Base-by-base conservation (phyloP, 2,329 filamentous ascomycete species). In the Torrubiella hemipterigena region DNA sequence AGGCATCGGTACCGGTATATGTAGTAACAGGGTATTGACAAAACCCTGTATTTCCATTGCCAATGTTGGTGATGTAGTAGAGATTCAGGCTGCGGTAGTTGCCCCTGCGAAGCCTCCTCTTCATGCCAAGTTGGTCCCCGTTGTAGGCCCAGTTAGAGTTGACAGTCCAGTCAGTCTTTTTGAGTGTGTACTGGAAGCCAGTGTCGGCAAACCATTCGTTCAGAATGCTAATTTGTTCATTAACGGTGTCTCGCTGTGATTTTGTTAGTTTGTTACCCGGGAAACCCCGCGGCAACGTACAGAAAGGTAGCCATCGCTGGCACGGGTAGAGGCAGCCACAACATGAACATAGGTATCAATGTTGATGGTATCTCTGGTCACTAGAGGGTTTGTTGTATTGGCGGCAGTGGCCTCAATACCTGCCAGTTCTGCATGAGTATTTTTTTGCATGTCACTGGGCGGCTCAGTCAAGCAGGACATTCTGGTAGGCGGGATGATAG, bases 141-240 rank as follows among this genome's bases (percentile, higher is more conserved):
- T 57, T 27, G 26, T 53, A 58, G 16, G 59, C 56, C 64, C 64
- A 69, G 35, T 44, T 47, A 15, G 44, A 29, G 50, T 69, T 63
- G 44, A 65, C 42, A 22, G 61, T 63, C 39, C 49, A 56, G 34
- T 57, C 54, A 23, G 50, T 60, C 37, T 51, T 47, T 29, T 54
- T 51, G 29, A 64, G 51, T 23, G 49, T 51, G 48, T 68, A 69
- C 11, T 42, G 43, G 46, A 67, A 55, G 38, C 56, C 52, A 31
- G 61, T 49, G 0, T 51, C 47, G 19, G 48, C 48, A 36, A 58
- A 69, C 29, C 57, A 56, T 3, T 37, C 26, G 46, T 67, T 67
- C 42, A 69, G 43, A 58, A n/a, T n/a, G n/a, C n/a, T n/a, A n/a
- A n/a, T n/a, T n/a, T n/a, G n/a, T n/a, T n/a, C n/a, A n/a, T n/a